Evolutionary conservation across 176 grass and related monocot species (phyloP), one percentile per base, ranked within the genome.

Genomic region (Hsuehochloa calcarea): DNA sequence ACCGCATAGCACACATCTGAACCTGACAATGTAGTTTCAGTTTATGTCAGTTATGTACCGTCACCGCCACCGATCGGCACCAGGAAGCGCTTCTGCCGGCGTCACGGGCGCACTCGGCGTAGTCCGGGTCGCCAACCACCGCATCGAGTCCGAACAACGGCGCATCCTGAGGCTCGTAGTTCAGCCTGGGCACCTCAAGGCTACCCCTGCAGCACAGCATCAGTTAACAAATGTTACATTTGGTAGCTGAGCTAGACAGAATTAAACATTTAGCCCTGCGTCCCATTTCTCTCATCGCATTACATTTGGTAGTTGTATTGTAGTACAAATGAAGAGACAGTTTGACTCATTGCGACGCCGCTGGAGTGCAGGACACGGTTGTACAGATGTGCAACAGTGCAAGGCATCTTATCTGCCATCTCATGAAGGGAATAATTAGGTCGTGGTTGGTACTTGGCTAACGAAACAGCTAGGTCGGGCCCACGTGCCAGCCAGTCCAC

Each of bases 101-200:
- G 0, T 89, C 61, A 16, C 64, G 17, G 55, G 85, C 82, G 84
- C 91, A 93, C 74, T 90, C 91, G 14, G 81, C 87, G 31, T 84
- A 85, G 3, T 88, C 85, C 11, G 25, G 65, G 16, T 90, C 85
- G 65, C 67, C 45, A 39, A 73, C 65, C 15, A 5, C 51, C 70
- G 8, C 71, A 11, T 77, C 35, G 14, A 25, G 22, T 31, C 14
- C 72, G 23, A 62, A n/a, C 39, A 72, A 40, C 54, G 45, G 59
- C 31, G 40, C 50, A 19, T 74, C 79, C 14, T 70, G 61, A 16
- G 77, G 84, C 38, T 92, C 90, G 75, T 94, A 84, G 66, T 82
- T 84, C 55, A 68, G 47, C 65, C 89, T 87, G 5, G 89, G 87
- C 7, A 93, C 85, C 65, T 93, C 91, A 75, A 93, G 79, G 68